A percentile compares a stretch with the other conserved stretches of the same genome.
Evolutionary conservation across 768 basidiomycete species (phyloP).

Genomic region (Boletus pseudopeckii): DNA sequence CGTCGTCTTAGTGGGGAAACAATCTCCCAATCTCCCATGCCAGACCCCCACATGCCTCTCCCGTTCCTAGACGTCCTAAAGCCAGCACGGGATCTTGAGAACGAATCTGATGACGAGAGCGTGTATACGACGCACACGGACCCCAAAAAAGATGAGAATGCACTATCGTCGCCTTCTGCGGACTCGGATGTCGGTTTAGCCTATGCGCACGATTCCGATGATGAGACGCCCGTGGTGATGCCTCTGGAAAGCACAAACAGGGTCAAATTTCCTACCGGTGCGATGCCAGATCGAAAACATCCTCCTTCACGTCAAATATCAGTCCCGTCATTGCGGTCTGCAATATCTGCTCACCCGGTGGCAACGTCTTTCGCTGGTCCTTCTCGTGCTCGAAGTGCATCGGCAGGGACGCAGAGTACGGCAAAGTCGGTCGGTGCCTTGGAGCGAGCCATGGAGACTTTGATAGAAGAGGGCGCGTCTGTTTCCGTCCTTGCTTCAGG

Average conservation of each 20-base stretch:
- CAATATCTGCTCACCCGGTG: slow-evolving; percentile 12
- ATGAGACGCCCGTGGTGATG: slow-evolving; percentile 32
- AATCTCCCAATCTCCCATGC: slow-evolving; percentile 20
- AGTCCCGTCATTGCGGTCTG: slow-evolving; percentile 23
- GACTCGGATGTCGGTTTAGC: slow-evolving; percentile 36
- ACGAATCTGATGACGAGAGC: slow-evolving; percentile 34
- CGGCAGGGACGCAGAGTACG: slow-evolving; percentile 28
- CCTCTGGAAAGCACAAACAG: slow-evolving; percentile 23
- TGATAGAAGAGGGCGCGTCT: slow-evolving; percentile 43
- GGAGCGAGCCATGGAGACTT: slow-evolving; percentile 49
- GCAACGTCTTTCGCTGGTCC: slow-evolving; percentile 6
- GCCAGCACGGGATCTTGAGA: slow-evolving; percentile 16
- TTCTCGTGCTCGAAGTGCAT: slow-evolving; percentile 24
- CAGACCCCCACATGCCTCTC: slow-evolving; percentile 34
- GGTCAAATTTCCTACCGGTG: slow-evolving; percentile 37
- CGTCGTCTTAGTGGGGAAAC: slow-evolving; percentile 82
- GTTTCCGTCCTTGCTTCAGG: slow-evolving; percentile 35
- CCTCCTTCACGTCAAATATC: slow-evolving; percentile 27
- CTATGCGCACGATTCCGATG: slow-evolving; percentile 34
- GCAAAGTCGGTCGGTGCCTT: slow-evolving; percentile 37
- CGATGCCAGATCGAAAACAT: slow-evolving; percentile 12
- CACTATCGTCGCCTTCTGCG: slow-evolving; percentile 25
- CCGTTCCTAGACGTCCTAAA: slow-evolving; percentile 60
- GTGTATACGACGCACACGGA: slow-evolving; percentile 33
- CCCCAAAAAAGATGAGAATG: slow-evolving; percentile 14